Percentiles rank a stretch among this genome's conserved stretches.
These are phyloP conservation scores for Tuber aestivum DNA, from an alignment of 495 filamentous ascomycete species.

Conservation along the genomic window DNA sequence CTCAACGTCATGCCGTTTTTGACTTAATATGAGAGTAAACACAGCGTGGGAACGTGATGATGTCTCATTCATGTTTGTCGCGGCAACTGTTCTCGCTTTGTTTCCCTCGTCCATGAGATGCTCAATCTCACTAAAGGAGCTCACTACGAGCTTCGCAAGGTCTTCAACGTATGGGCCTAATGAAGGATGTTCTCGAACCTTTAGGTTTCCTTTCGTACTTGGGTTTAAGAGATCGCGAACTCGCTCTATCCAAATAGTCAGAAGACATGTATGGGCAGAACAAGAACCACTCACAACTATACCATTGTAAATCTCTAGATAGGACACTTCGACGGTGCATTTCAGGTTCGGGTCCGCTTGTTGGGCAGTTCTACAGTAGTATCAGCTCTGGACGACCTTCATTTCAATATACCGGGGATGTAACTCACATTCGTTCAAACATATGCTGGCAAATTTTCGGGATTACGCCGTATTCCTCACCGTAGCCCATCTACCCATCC, in stretches of 20 bases:
- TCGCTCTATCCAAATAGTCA: conserved; percentile 52
- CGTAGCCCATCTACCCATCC: conserved; percentile 75
- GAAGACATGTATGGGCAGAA: background rate
- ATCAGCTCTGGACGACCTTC: conserved; percentile 16
- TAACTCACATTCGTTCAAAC: conserved; percentile 70
- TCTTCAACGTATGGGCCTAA: conserved; percentile 98
- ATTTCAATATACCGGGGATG: background rate
- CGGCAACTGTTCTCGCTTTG: conserved; percentile 94
- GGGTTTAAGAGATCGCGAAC: conserved; percentile 96
- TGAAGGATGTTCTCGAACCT: conserved; percentile 94
- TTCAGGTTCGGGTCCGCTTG: conserved; percentile 72
- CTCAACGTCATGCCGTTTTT: conserved; percentile 87
- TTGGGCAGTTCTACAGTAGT: conserved; percentile 47
- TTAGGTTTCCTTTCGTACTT: conserved; percentile 90
- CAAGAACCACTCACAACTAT: background rate
- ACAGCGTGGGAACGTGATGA: conserved; percentile 97
- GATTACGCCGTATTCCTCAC: conserved; percentile 91
- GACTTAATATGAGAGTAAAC: conserved; percentile 91
- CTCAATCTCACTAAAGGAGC: conserved; percentile 91
- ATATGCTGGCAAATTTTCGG: conserved; percentile 97
- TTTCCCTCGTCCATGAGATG: conserved; percentile 99
- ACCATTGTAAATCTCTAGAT: conserved; percentile 95
- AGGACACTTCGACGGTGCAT: conserved; percentile 96
- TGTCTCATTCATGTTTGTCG: conserved; percentile 99
- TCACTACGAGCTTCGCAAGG: conserved; percentile 93